phyloP scores from a whole-genome alignment of 441 rosid species.

The Kokia cookei region DNA sequence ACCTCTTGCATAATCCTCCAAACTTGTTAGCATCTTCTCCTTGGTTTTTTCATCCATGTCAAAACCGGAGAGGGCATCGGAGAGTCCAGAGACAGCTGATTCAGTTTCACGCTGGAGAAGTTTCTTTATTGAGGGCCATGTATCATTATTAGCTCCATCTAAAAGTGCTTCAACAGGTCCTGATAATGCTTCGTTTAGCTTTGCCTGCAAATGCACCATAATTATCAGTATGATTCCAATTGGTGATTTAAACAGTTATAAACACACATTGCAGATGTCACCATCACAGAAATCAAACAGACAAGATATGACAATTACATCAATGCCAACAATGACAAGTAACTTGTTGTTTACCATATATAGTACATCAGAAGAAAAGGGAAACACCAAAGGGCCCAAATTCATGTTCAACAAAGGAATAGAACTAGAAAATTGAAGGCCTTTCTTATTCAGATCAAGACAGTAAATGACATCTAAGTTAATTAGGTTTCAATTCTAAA shows the following conservation, averaged over 20 bases:
- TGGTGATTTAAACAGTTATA: background rate
- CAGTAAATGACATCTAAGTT: background rate
- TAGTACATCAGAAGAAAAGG: background rate
- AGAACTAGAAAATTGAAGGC: background rate
- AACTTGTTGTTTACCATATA: background rate
- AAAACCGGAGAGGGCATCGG: slow-evolving; percentile 67
- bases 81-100: slow-evolving; percentile 66
- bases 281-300: background rate
- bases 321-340: background rate
- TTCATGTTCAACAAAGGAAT: background rate
- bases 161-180: slow-evolving; percentile 95
- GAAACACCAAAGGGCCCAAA: background rate
- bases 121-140: slow-evolving; percentile 91
- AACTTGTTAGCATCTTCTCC: slow-evolving; percentile 51
- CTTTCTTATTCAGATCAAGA: background rate
- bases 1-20: slow-evolving; percentile 61
- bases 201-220: slow-evolving; percentile 49
- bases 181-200: slow-evolving; percentile 61
- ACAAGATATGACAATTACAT: background rate
- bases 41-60: slow-evolving; percentile 68
- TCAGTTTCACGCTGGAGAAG: slow-evolving; percentile 64
- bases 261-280: background rate
- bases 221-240: slow-evolving; percentile 12
- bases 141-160: slow-evolving; percentile 78
- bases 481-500: background rate